Evolutionary conservation across 169 alveolate species (phyloP).

Genomic region (Perkinsus olseni): DNA sequence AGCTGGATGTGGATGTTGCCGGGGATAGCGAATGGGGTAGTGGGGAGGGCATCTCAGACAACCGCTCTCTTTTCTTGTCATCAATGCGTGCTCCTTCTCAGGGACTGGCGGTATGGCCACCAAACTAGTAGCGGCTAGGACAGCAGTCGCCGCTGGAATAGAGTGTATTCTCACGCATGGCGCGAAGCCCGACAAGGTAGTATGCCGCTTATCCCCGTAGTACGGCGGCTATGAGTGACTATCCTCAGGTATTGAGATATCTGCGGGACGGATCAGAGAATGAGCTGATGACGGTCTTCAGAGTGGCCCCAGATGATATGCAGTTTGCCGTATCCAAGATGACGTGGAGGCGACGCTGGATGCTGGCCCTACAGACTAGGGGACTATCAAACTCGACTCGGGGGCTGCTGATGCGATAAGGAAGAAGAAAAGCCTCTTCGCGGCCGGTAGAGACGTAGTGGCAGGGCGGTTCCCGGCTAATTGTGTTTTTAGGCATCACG

Average conservation of each 20-base stretch:
- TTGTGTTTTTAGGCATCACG: neutral
- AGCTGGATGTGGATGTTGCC: constrained; percentile 14
- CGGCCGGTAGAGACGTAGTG: neutral
- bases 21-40: constrained; percentile 18
- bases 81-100: neutral
- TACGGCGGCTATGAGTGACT: neutral
- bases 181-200: constrained; percentile 25
- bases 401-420: constrained; percentile 5
- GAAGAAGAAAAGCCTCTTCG: constrained; percentile 8
- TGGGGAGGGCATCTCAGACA: too few relatives aligned
- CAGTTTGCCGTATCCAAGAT: constrained; percentile 1
- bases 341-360: constrained; percentile 5
- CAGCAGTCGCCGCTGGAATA: constrained; percentile 40
- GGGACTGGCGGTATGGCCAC: constrained; percentile 45
- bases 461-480: neutral
- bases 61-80: too few relatives aligned
- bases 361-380: neutral
- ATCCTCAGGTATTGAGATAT: neutral
- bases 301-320: neutral
- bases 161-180: constrained; percentile 35
- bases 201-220: neutral
- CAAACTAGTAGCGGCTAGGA: constrained; percentile 32
- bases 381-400: neutral
- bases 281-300: constrained; percentile 3
- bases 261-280: neutral